Evolutionary conservation across 2,329 filamentous ascomycete species (phyloP), one percentile per base, ranked within the genome.

Genomic region (Rhinocladiella mackenziei): DNA sequence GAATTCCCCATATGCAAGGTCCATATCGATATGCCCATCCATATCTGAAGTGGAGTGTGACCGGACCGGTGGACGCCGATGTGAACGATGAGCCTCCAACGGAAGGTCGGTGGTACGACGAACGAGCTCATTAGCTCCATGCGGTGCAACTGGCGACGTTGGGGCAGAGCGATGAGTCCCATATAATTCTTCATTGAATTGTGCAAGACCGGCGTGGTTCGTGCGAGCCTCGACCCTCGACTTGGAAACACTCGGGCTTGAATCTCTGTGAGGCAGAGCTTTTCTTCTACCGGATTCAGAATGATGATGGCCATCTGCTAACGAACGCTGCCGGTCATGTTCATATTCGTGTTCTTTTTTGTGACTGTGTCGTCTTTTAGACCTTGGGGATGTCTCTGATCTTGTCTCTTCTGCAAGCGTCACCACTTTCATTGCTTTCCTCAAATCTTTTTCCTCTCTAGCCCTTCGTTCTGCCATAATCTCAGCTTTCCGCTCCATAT

Each of bases 1-100:
- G 80, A 92, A 73, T 39, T 86, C 82, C 48, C 91, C 91, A 59
- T 96, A 97, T 5, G 91, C 91, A 5, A 97, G 74, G 61, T 95
- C 77, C 86, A 94, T 89, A 60, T 96, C 91, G 56, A 95, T 81
- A 43, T 81, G 72, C 15, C 65, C 58, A 13, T 50, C 46, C 13
- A 53, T 32, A 10, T 56, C 55, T 1, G 56, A 52, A 10, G 48
- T 40, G 5, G 56, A 58, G 14, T 52, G 43, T 6, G 57, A 54
- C 13, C 55, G 51, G 4, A 39, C 32, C 17, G 45, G 43, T 11
- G 43, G 23, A 13, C 37, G 51, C 5, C 50, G 51, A 35, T 48
- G 45, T 25, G 38, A 30, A 10, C 25, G 41, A 18, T 31, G 25
- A 5, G 38, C 23, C 3, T 39, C 37, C 15, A 57, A n/a, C 15